phyloP scores from a whole-genome alignment of 108 stramenopile genomes.

The Skeletonema tropicum region DNA sequence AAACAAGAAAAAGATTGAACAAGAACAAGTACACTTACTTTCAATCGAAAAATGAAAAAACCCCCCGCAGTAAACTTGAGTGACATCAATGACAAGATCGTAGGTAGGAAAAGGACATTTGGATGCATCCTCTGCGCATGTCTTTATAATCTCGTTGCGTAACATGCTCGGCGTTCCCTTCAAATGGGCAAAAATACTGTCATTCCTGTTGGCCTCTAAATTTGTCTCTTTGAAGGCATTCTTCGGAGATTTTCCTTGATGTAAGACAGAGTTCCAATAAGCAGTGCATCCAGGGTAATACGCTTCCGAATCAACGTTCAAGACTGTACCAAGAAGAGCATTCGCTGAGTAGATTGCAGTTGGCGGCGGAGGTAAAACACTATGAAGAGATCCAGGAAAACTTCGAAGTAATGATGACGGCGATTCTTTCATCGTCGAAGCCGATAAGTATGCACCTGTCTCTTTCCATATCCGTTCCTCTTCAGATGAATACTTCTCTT shows the following conservation, averaged over 20 bases:
- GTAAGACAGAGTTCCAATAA: neutral
- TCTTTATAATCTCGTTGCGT: constrained; percentile 3
- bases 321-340: constrained; percentile 1
- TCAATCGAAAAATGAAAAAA: constrained; percentile 6
- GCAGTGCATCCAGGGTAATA: constrained; percentile 11
- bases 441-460: neutral
- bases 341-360: neutral
- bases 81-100: constrained; percentile 12
- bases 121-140: neutral
- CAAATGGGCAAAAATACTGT: neutral
- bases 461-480: constrained; percentile 3
- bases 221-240: neutral
- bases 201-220: neutral
- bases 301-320: constrained; percentile 1
- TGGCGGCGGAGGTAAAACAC: neutral
- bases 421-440: neutral
- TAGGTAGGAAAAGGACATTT: constrained; percentile 4
- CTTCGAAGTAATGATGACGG: neutral
- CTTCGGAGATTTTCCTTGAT: neutral
- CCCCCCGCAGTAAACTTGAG: constrained; percentile 4
- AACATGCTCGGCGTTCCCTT: neutral
- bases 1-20: neutral
- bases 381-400: neutral
- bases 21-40: constrained; percentile 2
- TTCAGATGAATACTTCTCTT: neutral